Conservation (phyloP, 176 grass and related monocot species). For the Miscanthus lutarioriparius region DNA sequence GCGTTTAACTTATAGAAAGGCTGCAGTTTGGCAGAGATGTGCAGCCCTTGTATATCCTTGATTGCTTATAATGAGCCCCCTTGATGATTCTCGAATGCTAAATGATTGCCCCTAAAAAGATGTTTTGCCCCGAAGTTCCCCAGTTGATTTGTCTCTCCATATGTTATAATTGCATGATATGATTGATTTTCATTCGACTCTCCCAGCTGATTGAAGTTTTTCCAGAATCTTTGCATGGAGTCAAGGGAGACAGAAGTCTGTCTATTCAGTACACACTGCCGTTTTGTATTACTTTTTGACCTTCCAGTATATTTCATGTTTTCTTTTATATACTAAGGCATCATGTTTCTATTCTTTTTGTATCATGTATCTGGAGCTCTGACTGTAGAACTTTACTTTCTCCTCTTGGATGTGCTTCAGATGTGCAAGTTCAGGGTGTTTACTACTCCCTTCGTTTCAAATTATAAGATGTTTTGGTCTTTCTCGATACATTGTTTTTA, state of each 20-base stretch:
- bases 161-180: constrained; percentile 15
- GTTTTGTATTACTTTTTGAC: not conserved
- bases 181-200: not conserved
- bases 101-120: constrained; percentile 39
- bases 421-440: constrained; percentile 4
- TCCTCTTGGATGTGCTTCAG: not conserved
- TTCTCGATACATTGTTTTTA: not conserved
- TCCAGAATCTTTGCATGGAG: not conserved
- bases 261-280: not conserved
- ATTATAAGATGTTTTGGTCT: not conserved
- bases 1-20: constrained; percentile 54
- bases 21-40: constrained; percentile 37
- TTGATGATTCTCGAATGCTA: constrained; percentile 42
- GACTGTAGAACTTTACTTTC: constrained; percentile 6
- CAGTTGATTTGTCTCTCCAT: constrained; percentile 10
- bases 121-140: constrained; percentile 10
- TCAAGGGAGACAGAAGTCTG: not conserved
- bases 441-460: not conserved
- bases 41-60: constrained; percentile 51
- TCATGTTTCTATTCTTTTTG: constrained; percentile 19
- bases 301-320: not conserved
- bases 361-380: not conserved
- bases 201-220: constrained; percentile 5
- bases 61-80: constrained; percentile 35
- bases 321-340: not conserved